Evolutionary conservation across 371 early-diverging fungal genomes (phyloP).

Genomic region (Capillidium heterosporum): DNA sequence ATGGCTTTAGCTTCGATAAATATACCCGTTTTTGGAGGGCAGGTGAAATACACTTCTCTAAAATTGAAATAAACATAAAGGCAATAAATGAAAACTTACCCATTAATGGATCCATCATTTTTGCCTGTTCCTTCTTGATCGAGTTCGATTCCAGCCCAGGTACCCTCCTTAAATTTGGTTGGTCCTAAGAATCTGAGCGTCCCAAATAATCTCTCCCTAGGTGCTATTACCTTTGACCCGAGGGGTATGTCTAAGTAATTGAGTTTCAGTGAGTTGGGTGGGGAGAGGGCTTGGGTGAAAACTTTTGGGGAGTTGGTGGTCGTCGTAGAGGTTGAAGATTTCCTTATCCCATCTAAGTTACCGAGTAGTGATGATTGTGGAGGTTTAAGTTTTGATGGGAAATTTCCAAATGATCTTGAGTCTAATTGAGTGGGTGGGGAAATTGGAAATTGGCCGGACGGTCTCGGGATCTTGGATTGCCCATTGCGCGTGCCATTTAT

Average conservation of each 20-base stretch:
- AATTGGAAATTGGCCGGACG: too few relatives aligned
- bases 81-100: slow-evolving; percentile 18
- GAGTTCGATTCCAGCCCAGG: slow-evolving; percentile 67
- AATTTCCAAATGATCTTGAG: too few relatives aligned
- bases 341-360: too few relatives aligned
- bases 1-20: slow-evolving; percentile 20
- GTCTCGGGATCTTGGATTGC: too few relatives aligned
- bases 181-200: slow-evolving; percentile 54
- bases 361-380: too few relatives aligned
- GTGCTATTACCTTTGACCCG: background rate
- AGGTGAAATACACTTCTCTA: slow-evolving; percentile 42
- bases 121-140: slow-evolving; percentile 55
- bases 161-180: slow-evolving; percentile 42
- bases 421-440: too few relatives aligned
- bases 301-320: too few relatives aligned
- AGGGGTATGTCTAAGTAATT: background rate
- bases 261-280: too few relatives aligned
- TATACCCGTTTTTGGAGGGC: slow-evolving; percentile 43
- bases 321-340: too few relatives aligned
- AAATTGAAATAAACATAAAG: slow-evolving; percentile 1
- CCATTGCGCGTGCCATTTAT: too few relatives aligned
- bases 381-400: too few relatives aligned
- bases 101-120: slow-evolving; percentile 58
- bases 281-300: too few relatives aligned
- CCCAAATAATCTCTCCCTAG: slow-evolving; percentile 19